phyloP scores from a whole-genome alignment of 2,329 filamentous ascomycete species.

The Elsinoe batatas region DNA sequence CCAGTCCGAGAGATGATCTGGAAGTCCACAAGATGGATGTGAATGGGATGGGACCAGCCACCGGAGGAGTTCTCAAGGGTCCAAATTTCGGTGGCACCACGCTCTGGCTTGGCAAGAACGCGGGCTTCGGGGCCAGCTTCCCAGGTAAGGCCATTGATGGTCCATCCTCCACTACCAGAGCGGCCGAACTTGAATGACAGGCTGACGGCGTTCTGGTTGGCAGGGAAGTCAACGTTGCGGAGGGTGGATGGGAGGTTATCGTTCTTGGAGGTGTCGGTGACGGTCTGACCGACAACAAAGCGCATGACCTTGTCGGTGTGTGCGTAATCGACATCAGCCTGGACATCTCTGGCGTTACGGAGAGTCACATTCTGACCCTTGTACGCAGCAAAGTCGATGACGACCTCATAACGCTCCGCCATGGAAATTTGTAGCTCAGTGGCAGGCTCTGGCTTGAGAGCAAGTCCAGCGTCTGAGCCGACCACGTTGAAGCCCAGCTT shows the following conservation, averaged over 20 bases:
- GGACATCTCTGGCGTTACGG: conserved; percentile 18
- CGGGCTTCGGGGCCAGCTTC: conserved; percentile 24
- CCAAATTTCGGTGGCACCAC: conserved; percentile 30
- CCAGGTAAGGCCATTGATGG: conserved; percentile 29
- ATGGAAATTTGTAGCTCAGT: conserved; percentile 40
- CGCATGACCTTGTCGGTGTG: conserved; percentile 45
- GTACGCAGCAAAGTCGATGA: conserved; percentile 45
- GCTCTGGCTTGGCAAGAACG: conserved; percentile 26
- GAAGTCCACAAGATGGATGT: conserved; percentile 52
- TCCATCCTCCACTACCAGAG: conserved; percentile 21
- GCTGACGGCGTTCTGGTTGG: conserved; percentile 22
- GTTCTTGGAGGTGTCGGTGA: conserved; percentile 31
- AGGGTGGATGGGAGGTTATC: conserved; percentile 25
- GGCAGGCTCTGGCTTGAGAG: conserved; percentile 36
- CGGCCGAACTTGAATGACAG: conserved; percentile 27
- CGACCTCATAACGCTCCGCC: conserved; percentile 49
- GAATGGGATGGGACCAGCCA: conserved; percentile 44
- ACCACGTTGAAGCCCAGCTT: conserved; percentile 44
- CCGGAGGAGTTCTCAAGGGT: conserved; percentile 38
- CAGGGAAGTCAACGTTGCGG: conserved; percentile 22
- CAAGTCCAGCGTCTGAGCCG: conserved; percentile 45
- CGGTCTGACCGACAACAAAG: conserved; percentile 18
- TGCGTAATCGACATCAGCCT: conserved; percentile 39
- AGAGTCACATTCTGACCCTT: conserved; percentile 36
- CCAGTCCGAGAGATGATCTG: conserved; percentile 42